Evolutionary conservation across 208 protist genomes (phyloP), one percentile per base, ranked within the genome.

Genomic region (Crithidia sp.): DNA sequence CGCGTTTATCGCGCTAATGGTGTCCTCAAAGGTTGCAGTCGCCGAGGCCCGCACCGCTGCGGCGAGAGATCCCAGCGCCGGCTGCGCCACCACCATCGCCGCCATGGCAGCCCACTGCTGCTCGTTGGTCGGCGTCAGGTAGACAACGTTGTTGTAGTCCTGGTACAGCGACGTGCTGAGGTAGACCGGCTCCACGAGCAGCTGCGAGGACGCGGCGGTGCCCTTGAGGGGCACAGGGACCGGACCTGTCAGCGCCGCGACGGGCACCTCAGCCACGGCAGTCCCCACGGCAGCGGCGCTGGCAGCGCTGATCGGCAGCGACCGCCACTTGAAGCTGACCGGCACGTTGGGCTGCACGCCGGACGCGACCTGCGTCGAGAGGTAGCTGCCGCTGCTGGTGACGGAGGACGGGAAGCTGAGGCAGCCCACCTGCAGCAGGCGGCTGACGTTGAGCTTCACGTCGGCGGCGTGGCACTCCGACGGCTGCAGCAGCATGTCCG

Each of bases 81-180:
- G 47, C 14, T 28, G n/a, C 10, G 47, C 14, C 40, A 28, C 40
- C 41, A 67, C 36, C 72, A 67, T 71, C 40, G 56, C 14, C n/a
- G 72, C 64, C 39, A 71, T 8, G n/a, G 65, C 72, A 17, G 65
- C 72, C 65, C 66, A 71, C 52, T 77, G 72, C 50, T 77, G 72
- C 58, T 77, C 72, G 52, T 62, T 52, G 16, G 72, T 71, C 17
- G 72, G 53, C n/a, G 72, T 77, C 57, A 77, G 50, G 71, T 71
- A 77, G 58, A 67, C 19, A n/a, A 77, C 65, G 65, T 71, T 71
- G 64, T 58, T 77, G 57, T 44, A 14, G 37, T 56, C 60, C 41
- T 77, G 72, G 41, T 67, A 71, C 16, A 71, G 58, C n/a, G 63
- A 61, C 16, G 72, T 54, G 37, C 4, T 45, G 19, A 71, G 5